These are phyloP conservation scores for Waltiozyma sp. DNA, from an alignment of 1,139 yeast species.

Conservation along the genomic window DNA sequence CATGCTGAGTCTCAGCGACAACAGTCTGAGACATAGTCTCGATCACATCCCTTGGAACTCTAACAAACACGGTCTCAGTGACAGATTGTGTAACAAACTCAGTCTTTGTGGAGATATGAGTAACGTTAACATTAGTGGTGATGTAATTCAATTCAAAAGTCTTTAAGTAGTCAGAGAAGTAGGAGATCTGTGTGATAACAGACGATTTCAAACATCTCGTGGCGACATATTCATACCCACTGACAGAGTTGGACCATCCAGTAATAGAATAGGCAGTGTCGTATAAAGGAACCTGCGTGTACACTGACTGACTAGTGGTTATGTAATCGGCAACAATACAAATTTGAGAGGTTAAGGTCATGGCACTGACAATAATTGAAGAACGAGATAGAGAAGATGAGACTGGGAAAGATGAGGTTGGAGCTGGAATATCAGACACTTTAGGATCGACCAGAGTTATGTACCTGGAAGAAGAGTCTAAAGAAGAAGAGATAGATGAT, in stretches of 20 bases:
- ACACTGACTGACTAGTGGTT: conserved; percentile 11
- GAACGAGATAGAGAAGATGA: neutral
- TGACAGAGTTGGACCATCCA: conserved; percentile 12
- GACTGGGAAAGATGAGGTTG: neutral
- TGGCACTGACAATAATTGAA: conserved; percentile 6
- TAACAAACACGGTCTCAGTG: conserved; percentile 12
- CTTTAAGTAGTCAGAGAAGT: conserved; percentile 10
- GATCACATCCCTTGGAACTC: neutral
- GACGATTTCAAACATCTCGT: conserved; percentile 14
- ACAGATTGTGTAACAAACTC: conserved; percentile 11
- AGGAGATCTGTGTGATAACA: conserved; percentile 10
- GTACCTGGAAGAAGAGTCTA: neutral
- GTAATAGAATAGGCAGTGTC: conserved; percentile 11
- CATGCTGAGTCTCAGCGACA: conserved; percentile 2
- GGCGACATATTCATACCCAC: conserved; percentile 10
- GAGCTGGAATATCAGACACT: neutral
- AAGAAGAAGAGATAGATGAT: neutral
- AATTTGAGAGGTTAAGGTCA: conserved; percentile 9
- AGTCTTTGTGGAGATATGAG: conserved; percentile 13
- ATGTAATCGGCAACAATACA: conserved; percentile 16
- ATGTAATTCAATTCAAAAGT: conserved; percentile 13
- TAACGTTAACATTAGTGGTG: conserved; percentile 12
- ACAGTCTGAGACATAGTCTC: conserved; percentile 1
- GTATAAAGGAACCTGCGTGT: conserved; percentile 14
- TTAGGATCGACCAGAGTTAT: neutral